Evolutionary conservation across 2,329 filamentous ascomycete genomes (phyloP).

Genomic region (Paecilomyces sp.): DNA sequence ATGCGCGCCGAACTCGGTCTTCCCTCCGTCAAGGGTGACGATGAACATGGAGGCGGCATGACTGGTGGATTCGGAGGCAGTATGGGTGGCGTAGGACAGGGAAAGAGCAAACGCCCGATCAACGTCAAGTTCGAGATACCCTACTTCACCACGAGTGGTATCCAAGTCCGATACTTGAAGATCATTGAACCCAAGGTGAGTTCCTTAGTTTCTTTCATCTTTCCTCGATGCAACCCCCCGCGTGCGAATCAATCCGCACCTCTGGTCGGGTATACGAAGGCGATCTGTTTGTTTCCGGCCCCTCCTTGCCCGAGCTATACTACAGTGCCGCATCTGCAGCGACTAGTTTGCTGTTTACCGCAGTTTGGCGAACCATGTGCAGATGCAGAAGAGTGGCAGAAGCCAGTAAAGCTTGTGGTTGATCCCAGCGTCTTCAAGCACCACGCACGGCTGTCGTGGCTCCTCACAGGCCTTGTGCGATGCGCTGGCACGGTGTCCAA

Average conservation of each 20-base stretch:
- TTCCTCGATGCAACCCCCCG: neutral
- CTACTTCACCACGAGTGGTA: slow-evolving; percentile 99
- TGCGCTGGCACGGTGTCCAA: neutral
- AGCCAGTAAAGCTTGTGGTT: neutral
- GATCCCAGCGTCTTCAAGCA: neutral
- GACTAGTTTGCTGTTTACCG: neutral
- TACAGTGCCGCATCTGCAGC: neutral
- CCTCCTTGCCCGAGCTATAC: neutral
- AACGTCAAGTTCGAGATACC: slow-evolving; percentile 99
- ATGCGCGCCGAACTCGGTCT: slow-evolving; percentile 96
- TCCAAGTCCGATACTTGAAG: slow-evolving; percentile 96
- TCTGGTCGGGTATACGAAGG: neutral
- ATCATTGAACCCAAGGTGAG: slow-evolving; percentile 98
- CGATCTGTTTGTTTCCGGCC: neutral
- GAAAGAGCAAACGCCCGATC: slow-evolving; percentile 91
- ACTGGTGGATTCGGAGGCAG: slow-evolving; percentile 94
- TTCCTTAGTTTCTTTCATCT: slow-evolving; percentile 8
- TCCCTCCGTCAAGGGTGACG: slow-evolving; percentile 88
- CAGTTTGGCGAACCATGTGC: neutral
- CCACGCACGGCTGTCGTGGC: neutral
- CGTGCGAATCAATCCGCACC: neutral
- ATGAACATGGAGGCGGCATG: slow-evolving; percentile 94
- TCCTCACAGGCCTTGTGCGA: neutral
- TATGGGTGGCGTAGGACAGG: slow-evolving; percentile 82
- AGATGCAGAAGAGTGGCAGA: neutral